These are phyloP conservation scores for Termitomyces sp. DNA, from an alignment of 768 basidiomycete species.

Conservation along the genomic window DNA sequence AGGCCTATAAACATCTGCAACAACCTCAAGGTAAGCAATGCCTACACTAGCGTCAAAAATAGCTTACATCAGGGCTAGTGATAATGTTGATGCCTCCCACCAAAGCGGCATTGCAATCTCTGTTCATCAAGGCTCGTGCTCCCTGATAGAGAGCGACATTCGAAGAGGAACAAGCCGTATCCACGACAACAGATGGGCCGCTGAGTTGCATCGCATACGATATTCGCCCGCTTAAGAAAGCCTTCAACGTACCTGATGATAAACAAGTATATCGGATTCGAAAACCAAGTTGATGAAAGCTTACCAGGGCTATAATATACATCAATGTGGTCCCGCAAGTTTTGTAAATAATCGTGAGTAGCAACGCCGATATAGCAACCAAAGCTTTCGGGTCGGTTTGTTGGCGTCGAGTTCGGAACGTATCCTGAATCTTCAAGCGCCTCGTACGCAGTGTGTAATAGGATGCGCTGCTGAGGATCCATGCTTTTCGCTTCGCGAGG, in stretches of 20 bases:
- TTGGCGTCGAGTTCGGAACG: conserved; percentile 49
- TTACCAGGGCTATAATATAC: conserved; percentile 67
- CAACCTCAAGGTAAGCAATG: neutral
- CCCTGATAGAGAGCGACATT: conserved; percentile 65
- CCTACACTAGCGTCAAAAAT: neutral
- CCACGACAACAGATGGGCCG: conserved; percentile 67
- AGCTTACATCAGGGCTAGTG: conserved; percentile 61
- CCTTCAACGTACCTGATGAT: neutral
- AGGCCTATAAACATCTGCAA: conserved; percentile 63
- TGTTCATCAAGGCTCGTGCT: conserved; percentile 53
- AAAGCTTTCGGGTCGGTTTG: conserved; percentile 47
- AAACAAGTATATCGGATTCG: neutral
- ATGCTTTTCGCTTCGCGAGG: conserved; percentile 71
- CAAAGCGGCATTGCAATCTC: conserved; percentile 63
- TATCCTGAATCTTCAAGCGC: conserved; percentile 71
- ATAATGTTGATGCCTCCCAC: conserved; percentile 75
- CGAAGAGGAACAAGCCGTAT: conserved; percentile 75
- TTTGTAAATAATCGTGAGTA: conserved; percentile 65
- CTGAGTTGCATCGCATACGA: conserved; percentile 63
- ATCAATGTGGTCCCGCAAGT: conserved; percentile 55
- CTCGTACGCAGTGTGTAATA: conserved; percentile 61
- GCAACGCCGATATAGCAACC: conserved; percentile 68
- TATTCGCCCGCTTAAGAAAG: conserved; percentile 54
- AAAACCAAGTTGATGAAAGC: neutral
- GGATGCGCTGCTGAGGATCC: conserved; percentile 71